Base-by-base conservation (phyloP, 768 basidiomycete genomes). In the Harrya chromipes region DNA sequence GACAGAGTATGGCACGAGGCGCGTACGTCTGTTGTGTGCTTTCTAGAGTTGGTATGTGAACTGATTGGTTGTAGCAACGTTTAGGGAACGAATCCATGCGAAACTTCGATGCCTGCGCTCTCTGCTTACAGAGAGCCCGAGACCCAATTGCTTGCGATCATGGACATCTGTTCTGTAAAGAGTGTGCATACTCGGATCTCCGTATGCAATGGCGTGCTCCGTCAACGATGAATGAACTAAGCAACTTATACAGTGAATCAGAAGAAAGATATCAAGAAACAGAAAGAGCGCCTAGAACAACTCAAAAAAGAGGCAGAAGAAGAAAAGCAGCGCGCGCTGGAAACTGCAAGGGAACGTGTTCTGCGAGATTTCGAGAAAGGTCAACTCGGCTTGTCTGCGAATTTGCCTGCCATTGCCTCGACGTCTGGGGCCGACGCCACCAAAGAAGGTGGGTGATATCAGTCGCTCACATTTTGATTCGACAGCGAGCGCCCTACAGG, bases 131-230 rank as follows among this genome's bases (percentile, higher is more conserved):
- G 46, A 77, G 79, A 36, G 94, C 90, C 6, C 74, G 89, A 41
- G 87, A 93, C 44, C 92, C 95, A 0, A 74, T 94, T 29, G 80
- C 85, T 11, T 98, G 97, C 61, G 59, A 71, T 19, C 80, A 89
- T 43, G 97, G 97, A 0, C 97, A 98, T 69, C 58, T 98, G 20
- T 98, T 93, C 67, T 99, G 97, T 77, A 91, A 88, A 64, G 95
- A 97, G 71, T 98, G 97, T 60, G 86, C 87, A 21, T 83, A 94
- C 52, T 82, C 86, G 2, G 90, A 94, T 62, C 80, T 95, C 24
- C 66, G 88, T 90, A 71, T 65, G 85, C 19, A 24, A 40, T 44
- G 29, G n/a, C 34, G 8, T 47, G 29, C 36, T 47, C 44, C 14
- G 12, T 47, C 46, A 46, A 54, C 21, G 48, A 35, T 40, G 27